phyloP scores from a whole-genome alignment of 2,329 filamentous ascomycete genomes.

The Dothideomycetidae sp. region DNA sequence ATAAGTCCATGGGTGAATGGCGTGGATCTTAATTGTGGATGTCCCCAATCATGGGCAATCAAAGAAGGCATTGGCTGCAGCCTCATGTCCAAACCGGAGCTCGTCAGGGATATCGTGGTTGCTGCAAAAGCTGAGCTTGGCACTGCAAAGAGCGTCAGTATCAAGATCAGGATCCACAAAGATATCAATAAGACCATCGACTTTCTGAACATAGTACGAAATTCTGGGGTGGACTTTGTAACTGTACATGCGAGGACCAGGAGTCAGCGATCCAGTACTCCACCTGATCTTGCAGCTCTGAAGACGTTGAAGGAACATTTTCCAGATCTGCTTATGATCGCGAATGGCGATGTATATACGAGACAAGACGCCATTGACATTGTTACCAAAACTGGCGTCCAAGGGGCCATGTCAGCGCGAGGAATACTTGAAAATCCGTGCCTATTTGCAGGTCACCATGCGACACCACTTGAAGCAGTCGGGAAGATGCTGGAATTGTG shows the following conservation, averaged over 20 bases:
- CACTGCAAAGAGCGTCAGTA: conserved; percentile 44
- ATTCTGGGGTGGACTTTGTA: conserved; percentile 50
- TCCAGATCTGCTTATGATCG: conserved; percentile 45
- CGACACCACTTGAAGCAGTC: conserved; percentile 49
- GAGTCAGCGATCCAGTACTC: conserved; percentile 44
- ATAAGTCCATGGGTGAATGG: conserved; percentile 49
- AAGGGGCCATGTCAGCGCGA: conserved; percentile 54
- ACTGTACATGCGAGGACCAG: conserved; percentile 56
- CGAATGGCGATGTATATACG: conserved; percentile 57
- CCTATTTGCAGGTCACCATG: conserved; percentile 43
- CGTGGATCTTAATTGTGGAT: conserved; percentile 59
- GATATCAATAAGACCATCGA: conserved; percentile 39
- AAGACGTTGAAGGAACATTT: conserved; percentile 37
- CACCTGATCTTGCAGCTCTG: conserved; percentile 49
- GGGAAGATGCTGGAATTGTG: conserved; percentile 48
- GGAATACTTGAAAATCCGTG: conserved; percentile 54
- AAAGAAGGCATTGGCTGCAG: conserved; percentile 53
- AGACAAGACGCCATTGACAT: conserved; percentile 27
- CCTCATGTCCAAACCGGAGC: conserved; percentile 50
- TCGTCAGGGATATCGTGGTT: conserved; percentile 52
- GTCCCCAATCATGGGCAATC: conserved; percentile 59
- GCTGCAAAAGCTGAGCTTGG: conserved; percentile 40
- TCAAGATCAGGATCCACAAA: conserved; percentile 56
- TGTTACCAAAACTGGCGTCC: conserved; percentile 20
- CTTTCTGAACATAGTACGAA: conserved; percentile 49